phyloP scores from a whole-genome alignment of 2,329 filamentous ascomycete genomes.

The Bipolaris victoriae region DNA sequence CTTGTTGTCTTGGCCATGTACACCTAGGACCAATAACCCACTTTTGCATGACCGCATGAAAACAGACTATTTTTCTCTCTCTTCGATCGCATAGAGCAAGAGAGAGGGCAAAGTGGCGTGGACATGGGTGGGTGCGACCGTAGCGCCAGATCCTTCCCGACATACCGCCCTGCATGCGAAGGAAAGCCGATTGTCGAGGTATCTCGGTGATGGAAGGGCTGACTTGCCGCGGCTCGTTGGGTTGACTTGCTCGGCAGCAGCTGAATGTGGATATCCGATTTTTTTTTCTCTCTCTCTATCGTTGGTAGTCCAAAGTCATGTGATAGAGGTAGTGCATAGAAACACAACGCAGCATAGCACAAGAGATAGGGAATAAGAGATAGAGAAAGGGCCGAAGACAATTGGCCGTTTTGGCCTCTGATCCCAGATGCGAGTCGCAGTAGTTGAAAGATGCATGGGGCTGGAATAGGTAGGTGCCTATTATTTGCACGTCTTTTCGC shows the following conservation, averaged over 20 bases:
- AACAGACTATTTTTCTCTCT: constrained; percentile 1
- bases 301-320: constrained; percentile 9
- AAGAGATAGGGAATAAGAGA: not conserved
- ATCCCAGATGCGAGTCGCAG: not conserved
- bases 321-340: not conserved
- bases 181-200: constrained; percentile 17
- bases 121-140: constrained; percentile 4
- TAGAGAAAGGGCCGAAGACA: not conserved
- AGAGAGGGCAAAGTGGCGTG: constrained; percentile 15
- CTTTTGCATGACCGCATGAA: constrained; percentile 25
- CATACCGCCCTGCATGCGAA: constrained; percentile 5
- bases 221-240: constrained; percentile 16
- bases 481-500: not conserved
- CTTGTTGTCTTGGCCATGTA: not conserved
- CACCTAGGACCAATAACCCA: constrained; percentile 8
- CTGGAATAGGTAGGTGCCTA: not conserved
- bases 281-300: not conserved
- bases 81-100: not conserved
- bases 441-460: not conserved
- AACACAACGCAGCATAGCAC: too few species aligned
- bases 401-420: not conserved
- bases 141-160: constrained; percentile 9
- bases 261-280: constrained; percentile 8
- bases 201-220: not conserved
- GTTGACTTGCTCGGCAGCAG: constrained; percentile 13